These are phyloP conservation scores for Metschnikowia drakensbergensis DNA, from an alignment of 805 yeast genomes.

Conservation along the genomic window DNA sequence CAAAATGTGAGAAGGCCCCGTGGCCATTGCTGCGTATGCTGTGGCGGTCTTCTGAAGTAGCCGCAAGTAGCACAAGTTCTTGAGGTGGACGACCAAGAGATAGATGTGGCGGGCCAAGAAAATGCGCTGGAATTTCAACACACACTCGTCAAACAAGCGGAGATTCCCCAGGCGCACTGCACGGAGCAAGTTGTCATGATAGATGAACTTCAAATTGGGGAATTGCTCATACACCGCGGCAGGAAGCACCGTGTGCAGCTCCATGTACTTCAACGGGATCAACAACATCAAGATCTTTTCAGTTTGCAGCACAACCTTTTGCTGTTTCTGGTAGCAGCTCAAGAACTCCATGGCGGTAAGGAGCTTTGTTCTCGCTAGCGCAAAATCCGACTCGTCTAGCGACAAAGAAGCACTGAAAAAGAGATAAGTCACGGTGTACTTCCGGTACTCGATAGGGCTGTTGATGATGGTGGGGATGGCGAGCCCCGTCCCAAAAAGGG, in stretches of 20 bases:
- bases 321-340: conserved; percentile 20
- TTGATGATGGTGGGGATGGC: conserved; percentile 45
- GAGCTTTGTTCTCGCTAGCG: conserved; percentile 48
- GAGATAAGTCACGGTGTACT: conserved; percentile 48
- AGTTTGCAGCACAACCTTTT: conserved; percentile 23
- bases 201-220: conserved; percentile 41
- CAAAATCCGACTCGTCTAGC: conserved; percentile 61
- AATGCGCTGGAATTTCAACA: conserved; percentile 44
- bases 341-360: conserved; percentile 44
- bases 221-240: conserved; percentile 34
- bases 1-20: conserved; percentile 30
- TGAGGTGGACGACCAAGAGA: conserved; percentile 51
- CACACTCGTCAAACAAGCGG: conserved; percentile 41
- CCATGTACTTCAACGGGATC: conserved; percentile 59
- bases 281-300: conserved; percentile 54
- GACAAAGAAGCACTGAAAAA: conserved; percentile 68
- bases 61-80: conserved; percentile 47
- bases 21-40: conserved; percentile 20
- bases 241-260: conserved; percentile 45
- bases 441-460: conserved; percentile 36
- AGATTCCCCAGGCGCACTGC: conserved; percentile 57
- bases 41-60: conserved; percentile 42
- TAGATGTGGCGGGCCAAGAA: conserved; percentile 60
- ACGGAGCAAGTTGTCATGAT: conserved; percentile 42
- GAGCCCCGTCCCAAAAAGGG: conserved; percentile 49